Conservation (phyloP, 805 yeast genomes). For the Candida palmyrensis region DNA sequence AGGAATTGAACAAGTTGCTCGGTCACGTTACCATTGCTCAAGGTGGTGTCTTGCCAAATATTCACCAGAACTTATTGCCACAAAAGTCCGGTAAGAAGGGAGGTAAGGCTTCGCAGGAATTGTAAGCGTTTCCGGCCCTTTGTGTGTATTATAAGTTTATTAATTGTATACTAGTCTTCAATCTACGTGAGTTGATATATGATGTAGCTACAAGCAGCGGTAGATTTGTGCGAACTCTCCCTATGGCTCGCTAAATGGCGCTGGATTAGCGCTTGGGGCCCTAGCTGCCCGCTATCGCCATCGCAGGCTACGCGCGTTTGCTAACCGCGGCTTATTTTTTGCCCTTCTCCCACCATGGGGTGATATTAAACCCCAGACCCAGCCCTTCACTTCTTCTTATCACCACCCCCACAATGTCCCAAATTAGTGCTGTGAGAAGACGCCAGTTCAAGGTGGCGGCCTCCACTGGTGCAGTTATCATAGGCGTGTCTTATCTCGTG, state of each 20-base stretch:
- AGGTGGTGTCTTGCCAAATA: conserved; percentile 51
- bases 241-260: no score
- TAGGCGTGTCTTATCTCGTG: conserved; percentile 39
- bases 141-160: conserved; percentile 12
- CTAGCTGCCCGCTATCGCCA: no score
- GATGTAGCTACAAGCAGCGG: conserved; percentile 3
- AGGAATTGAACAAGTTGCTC: conserved; percentile 46
- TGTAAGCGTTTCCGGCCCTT: conserved; percentile 25
- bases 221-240: no score
- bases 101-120: conserved; percentile 56
- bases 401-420: no score
- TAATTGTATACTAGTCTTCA: conserved; percentile 4
- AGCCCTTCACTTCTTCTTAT: no score
- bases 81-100: conserved; percentile 46
- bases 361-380: no score
- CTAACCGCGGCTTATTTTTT: no score
- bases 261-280: no score
- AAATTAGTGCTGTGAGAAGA: conserved; percentile 7
- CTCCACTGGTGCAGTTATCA: conserved; percentile 34
- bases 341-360: no score
- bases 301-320: no score
- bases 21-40: conserved; percentile 48
- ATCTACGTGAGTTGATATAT: neutral
- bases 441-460: conserved; percentile 14
- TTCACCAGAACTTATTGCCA: conserved; percentile 48